Evolutionary conservation across 1,139 yeast genomes (phyloP), one percentile per base, ranked within the genome.

Genomic region (Diutina sp.): DNA sequence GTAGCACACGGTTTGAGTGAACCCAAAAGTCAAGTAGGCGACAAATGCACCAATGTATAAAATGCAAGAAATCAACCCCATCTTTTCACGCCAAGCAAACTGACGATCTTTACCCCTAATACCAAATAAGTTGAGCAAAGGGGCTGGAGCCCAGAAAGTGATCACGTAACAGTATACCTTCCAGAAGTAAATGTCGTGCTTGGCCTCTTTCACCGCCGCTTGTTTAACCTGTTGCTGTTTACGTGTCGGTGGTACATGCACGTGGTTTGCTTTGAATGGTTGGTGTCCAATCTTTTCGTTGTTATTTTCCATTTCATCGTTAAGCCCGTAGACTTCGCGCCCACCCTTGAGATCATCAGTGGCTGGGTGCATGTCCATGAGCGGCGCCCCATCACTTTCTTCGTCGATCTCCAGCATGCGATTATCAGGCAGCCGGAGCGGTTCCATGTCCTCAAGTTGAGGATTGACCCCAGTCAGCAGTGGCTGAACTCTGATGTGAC

Each of bases 31-130:
- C 61, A 91, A 74, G 67, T 78, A 93, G 1, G 96, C 96, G 53
- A 91, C 88, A 61, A 87, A 72, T 0, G 90, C 82, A 55, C 95
- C 97, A 58, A 87, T 72, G 63, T 80, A 81, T 38, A 86, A 63
- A 64, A 93, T 90, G 60, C 90, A 77, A 2, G 95, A 78, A 57
- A 93, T 77, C 57, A 93, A 77, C 1, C 89, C 98, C 53, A 91
- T 86, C 67, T 93, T 93, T 68, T 93, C 99, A 67, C 98, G 80
- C 99, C 99, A 93, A 0, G 98, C 98, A 75, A 84, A 82, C 68
- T 90, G 97, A 61, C 96, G 82, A 56, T 84, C 90, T 63, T 83
- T 82, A 35, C 88, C 84, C 50, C 79, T 79, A 78, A 91, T 79
- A 4, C 98, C 98, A 69, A 83, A 87, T 57, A 87, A 69, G 55